Evolutionary conservation across 371 early-diverging fungal genomes (phyloP), one percentile per base, ranked within the genome.

Genomic region (Fennellomyces sp.): DNA sequence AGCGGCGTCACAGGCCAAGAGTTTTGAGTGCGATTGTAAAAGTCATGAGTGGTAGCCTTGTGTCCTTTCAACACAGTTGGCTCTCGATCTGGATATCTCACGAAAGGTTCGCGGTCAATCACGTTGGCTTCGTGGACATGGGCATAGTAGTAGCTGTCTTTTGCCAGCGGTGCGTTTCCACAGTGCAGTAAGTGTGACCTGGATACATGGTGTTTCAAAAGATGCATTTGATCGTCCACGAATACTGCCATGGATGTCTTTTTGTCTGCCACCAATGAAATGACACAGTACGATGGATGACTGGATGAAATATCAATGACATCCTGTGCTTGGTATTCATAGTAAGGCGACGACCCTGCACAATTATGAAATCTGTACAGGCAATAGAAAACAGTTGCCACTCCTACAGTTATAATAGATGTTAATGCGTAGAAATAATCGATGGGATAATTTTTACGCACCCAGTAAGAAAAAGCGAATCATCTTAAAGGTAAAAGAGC

Each of bases 11-110:
- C 51, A n/a, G n/a, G n/a, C 39, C 35, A 36, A 0, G 23, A 35
- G 30, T 64, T 69, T 57, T 56, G 52, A 15, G 58, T 52, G 5
- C 61, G 53, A 30, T 65, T 65, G 41, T 61, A 69, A 11, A 33
- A 33, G 35, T 33, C 35, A 33, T 33, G 3, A 36, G 27, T 26
- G n/a, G n/a, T n/a, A n/a, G n/a, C n/a, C n/a, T n/a, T n/a, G n/a
- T n/a, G n/a, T n/a, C n/a, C n/a, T n/a, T n/a, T n/a, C n/a, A n/a
- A n/a, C n/a, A n/a, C n/a, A n/a, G n/a, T n/a, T n/a, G n/a, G n/a
- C n/a, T n/a, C n/a, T n/a, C n/a, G n/a, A n/a, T n/a, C n/a, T 17
- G 41, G 65, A 0, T 28, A 2, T 15, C 64, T 48, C 21, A 21
- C 15, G 21, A 64, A 64, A 12, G 55, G 33, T n/a, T 65, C 60